A percentile compares a stretch with the other conserved stretches of the same genome.
Evolutionary conservation across 2,329 filamentous ascomycete genomes (phyloP).

Genomic region (Aspergillus awamori): DNA sequence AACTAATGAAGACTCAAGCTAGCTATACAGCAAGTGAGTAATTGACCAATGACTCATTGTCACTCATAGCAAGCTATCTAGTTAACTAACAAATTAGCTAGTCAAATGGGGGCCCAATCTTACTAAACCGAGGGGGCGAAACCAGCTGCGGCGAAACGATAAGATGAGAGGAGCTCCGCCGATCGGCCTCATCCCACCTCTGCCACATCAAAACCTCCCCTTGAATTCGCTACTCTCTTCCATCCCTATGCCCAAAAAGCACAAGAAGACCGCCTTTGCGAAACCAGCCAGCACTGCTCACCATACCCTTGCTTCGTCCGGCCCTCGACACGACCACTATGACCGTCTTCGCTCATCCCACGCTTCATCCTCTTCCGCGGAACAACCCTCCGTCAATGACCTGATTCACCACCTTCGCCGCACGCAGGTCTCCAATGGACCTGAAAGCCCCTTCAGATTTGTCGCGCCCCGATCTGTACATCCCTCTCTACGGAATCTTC

Average conservation of each 20-base stretch:
- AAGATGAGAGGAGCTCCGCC: conserved; percentile 8
- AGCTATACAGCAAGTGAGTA: too few relatives aligned
- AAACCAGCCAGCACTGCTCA: conserved; percentile 48
- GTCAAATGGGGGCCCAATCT: too few relatives aligned
- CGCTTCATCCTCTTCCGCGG: conserved; percentile 23
- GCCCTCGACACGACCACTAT: conserved; percentile 29
- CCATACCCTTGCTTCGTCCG: conserved; percentile 40
- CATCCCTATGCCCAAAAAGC: conserved; percentile 52
- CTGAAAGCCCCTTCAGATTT: conserved; percentile 21
- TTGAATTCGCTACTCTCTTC: conserved; percentile 10
- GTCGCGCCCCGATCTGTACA: conserved; percentile 44
- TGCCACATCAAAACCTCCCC: conserved; percentile 10
- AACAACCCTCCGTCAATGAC: conserved; percentile 49
- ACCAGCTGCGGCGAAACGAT: background rate
- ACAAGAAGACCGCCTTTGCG: conserved; percentile 39
- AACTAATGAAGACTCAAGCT: too few relatives aligned
- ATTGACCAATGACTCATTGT: background rate
- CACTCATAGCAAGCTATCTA: too few relatives aligned
- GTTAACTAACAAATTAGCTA: too few relatives aligned
- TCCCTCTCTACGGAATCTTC: conserved; percentile 48
- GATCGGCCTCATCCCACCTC: conserved; percentile 3
- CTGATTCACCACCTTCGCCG: conserved; percentile 51
- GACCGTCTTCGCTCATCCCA: conserved; percentile 26
- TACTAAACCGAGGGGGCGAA: too few relatives aligned
- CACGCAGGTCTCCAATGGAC: conserved; percentile 37